Base-by-base conservation (phyloP, 176 grass and related monocot species). In the Avena insularis region DNA sequence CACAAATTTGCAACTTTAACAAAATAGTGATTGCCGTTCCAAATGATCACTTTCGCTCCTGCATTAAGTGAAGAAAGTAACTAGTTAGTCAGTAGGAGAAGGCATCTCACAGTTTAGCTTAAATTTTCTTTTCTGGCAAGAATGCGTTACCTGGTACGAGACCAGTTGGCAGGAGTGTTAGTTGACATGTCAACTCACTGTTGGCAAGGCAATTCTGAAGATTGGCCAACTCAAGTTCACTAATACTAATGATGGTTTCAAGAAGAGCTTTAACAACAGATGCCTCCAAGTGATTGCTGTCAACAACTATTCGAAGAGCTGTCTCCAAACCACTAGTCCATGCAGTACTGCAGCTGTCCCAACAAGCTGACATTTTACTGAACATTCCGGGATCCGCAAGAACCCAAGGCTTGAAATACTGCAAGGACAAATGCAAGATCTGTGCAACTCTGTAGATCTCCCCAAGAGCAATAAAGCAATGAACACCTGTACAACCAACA, bases 401-500 rank as follows among this genome's bases (percentile, higher is more conserved):
- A 75, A 92, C 81, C 93, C 93, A 95, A 71, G 93, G 83, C 77
- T 92, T 92, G 71, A 90, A 95, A 82, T 33, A 60, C 48, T 77
- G 68, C 70, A 89, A 55, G 13, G 88, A 92, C 54, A 88, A 83
- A 63, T 57, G 40, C 62, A 95, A 71, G 25, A 92, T 82, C 55
- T 80, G 77, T 48, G 84, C 84, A 79, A 92, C 88, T 87, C 93
- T 89, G 29, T 91, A 91, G 53, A 95, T 83, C 81, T 90, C 90
- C 33, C 86, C 89, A 81, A 87, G 75, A 60, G 85, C 86, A 79
- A 95, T 54, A 61, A 95, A 91, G 79, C 76, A 91, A 67, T 87
- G 63, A 60, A 12, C 88, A 82, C 86, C 88, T 92, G 65, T 64
- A 69, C 40, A 86, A 80, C 31, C 51, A 81, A 57, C 81, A 87